phyloP scores from a whole-genome alignment of 2,329 filamentous ascomycete genomes.

The Xylogone sp. region DNA sequence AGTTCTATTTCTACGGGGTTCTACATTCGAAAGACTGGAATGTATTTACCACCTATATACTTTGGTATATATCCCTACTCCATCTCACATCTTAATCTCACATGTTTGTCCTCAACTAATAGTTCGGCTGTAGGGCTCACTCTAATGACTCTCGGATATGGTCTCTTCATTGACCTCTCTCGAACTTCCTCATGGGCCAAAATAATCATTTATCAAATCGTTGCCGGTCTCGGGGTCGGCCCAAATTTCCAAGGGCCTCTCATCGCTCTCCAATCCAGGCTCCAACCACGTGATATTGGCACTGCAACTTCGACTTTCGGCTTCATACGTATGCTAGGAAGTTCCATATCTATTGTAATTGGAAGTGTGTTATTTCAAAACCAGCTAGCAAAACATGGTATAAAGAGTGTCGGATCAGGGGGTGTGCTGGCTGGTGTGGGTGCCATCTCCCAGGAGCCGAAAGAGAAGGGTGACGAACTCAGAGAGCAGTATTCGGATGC shows the following conservation, averaged over 20 bases:
- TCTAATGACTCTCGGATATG: conserved; percentile 41
- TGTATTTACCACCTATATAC: background rate
- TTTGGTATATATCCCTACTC: background rate
- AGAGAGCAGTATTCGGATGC: background rate
- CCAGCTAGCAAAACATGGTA: conserved; percentile 46
- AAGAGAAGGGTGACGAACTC: background rate
- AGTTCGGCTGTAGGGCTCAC: conserved; percentile 26
- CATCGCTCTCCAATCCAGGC: conserved; percentile 50
- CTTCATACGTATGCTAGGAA: conserved; percentile 40
- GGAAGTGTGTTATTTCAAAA: conserved; percentile 46
- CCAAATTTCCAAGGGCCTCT: conserved; percentile 51
- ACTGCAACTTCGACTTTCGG: conserved; percentile 48
- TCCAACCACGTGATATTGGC: conserved; percentile 34
- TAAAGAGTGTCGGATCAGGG: conserved; percentile 15
- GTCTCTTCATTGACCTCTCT: conserved; percentile 40
- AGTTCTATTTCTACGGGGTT: conserved; percentile 57
- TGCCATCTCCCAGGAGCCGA: background rate
- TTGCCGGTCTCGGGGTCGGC: conserved; percentile 47
- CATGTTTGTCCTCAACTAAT: background rate
- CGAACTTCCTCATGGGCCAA: conserved; percentile 31
- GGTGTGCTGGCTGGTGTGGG: conserved; percentile 12
- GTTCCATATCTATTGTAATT: conserved; percentile 40
- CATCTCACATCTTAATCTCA: background rate
- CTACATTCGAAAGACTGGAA: conserved; percentile 1
- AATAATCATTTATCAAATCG: conserved; percentile 44